A percentile compares a stretch with the other conserved stretches of the same genome.
Evolutionary conservation across 768 basidiomycete species (phyloP).

Genomic region (Cystobasidiopsis lactophilus): DNA sequence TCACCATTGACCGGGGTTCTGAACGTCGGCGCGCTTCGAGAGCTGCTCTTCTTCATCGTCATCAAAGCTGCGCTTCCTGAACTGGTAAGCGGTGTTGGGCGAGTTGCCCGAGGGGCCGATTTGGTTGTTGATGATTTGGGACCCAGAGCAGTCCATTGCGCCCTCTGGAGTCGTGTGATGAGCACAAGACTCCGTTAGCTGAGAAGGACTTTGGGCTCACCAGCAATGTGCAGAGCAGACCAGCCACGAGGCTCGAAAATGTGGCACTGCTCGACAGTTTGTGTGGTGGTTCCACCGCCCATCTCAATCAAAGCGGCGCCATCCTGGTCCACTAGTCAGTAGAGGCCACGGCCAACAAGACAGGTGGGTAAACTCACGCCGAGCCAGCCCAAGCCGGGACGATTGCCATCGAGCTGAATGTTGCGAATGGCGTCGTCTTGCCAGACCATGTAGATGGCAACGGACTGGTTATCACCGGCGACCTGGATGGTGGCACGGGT

Average conservation of each 20-base stretch:
- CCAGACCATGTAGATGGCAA: slow-evolving; percentile 15
- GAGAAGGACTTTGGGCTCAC: neutral
- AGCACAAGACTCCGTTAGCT: neutral
- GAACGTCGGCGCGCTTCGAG: neutral
- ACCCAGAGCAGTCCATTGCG: slow-evolving; percentile 5
- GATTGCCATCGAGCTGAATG: slow-evolving; percentile 17
- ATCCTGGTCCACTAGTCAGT: neutral
- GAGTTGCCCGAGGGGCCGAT: slow-evolving; percentile 15
- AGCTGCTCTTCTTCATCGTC: neutral
- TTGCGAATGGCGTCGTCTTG: slow-evolving; percentile 8
- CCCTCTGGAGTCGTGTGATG: slow-evolving; percentile 12
- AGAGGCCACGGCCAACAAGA: neutral
- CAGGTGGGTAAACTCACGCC: neutral
- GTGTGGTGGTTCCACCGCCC: slow-evolving; percentile 11
- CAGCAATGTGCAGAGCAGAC: slow-evolving; percentile 17
- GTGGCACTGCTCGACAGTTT: slow-evolving; percentile 14
- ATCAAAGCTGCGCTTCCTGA: slow-evolving; percentile 3
- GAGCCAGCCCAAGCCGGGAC: slow-evolving; percentile 10
- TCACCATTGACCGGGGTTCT: slow-evolving; percentile 8
- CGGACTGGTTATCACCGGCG: slow-evolving; percentile 11
- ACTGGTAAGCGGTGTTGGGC: slow-evolving; percentile 12
- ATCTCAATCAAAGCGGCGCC: slow-evolving; percentile 16
- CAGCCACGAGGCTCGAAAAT: slow-evolving; percentile 20
- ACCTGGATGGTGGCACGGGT: slow-evolving; percentile 17
- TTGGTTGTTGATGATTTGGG: slow-evolving; percentile 18